A percentile compares a stretch with the other conserved stretches of the same genome.
Conservation (phyloP, 805 yeast species). For the Nakazawaea siamensis region DNA sequence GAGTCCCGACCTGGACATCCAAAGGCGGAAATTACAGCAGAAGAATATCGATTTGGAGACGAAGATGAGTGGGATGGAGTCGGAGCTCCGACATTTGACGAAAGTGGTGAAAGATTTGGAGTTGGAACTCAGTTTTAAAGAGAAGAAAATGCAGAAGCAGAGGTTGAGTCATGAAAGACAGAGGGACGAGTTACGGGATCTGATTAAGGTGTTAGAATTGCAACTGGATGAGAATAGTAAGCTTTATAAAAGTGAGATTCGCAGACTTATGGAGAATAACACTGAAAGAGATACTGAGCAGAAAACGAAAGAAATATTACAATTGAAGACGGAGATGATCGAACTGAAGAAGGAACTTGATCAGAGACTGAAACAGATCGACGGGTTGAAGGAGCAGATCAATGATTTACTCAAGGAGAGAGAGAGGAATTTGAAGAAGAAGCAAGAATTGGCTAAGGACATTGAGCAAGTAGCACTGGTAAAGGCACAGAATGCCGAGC, state of each 20-base stretch:
- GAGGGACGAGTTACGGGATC: slow-evolving; percentile 50
- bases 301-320: slow-evolving; percentile 1
- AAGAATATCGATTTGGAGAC: slow-evolving; percentile 11
- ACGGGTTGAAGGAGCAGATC: neutral
- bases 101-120: slow-evolving; percentile 36
- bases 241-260: slow-evolving; percentile 37
- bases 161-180: slow-evolving; percentile 42
- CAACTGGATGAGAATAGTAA: slow-evolving; percentile 49
- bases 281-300: neutral
- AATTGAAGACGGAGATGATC: slow-evolving; percentile 4
- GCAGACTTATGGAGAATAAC: slow-evolving; percentile 19
- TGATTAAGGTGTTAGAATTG: slow-evolving; percentile 44
- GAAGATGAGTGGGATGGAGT: slow-evolving; percentile 12
- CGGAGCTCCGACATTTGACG: slow-evolving; percentile 35
- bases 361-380: neutral
- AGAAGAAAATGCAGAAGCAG: slow-evolving; percentile 36
- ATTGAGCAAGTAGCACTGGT: too few species aligned
- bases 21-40: slow-evolving; percentile 8
- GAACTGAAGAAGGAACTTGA: neutral
- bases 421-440: too few species aligned
- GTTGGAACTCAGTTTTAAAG: slow-evolving; percentile 31
- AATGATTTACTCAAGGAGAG: too few species aligned
- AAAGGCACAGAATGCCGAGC: too few species aligned
- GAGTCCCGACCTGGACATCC: slow-evolving; percentile 1
- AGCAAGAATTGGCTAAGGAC: too few species aligned